Evolutionary conservation across 2,329 filamentous ascomycete species (phyloP), one percentile per base, ranked within the genome.

Genomic region (Pseudopyricularia javanii): DNA sequence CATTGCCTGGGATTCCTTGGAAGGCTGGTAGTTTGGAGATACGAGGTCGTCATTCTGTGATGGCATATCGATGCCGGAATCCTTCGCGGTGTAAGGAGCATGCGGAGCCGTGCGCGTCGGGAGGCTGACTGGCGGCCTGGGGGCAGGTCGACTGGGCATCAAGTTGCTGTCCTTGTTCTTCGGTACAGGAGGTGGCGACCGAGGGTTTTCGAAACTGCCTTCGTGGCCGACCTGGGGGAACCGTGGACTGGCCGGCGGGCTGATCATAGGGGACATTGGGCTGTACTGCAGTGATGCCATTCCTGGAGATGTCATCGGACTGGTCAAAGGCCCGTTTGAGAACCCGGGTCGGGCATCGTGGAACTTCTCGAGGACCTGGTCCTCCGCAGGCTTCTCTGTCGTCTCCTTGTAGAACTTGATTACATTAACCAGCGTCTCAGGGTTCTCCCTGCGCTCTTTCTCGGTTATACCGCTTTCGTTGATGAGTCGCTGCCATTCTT

Each of bases 401-500:
- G 89, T 95, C 71, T 95, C 91, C 68, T 96, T 94, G 75, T 95
- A 97, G 67, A 97, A 97, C 55, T 86, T 88, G 69, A 98, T 85
- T 62, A 98, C 93, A 67, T 97, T 88, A 64, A 94, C 85, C 71
- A 96, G 90, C 55, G 91, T 91, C 68, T 97, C 90, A 3, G 93
- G 93, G 64, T 97, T 90, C 68, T 95, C 87, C 66, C 91, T 88
- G 68, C 94, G 87, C 67, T 97, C 93, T 70, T 93, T 91, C 71
- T 95, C 90, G 28, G 91, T 88, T 62, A 98, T 96, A 58, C 93
- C 93, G 68, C 88, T 95, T 68, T 95, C 91, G 71, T 91, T 88
- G 64, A 98, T 82, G 65, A 96, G 80, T 56, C 89, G 85, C 71
- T 97, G 91, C 93, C 93, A 98, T 78, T 97, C 93, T 69, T 93